phyloP scores from a whole-genome alignment of 75 land plant genomes.

The Adiantum capillusveneris region DNA sequence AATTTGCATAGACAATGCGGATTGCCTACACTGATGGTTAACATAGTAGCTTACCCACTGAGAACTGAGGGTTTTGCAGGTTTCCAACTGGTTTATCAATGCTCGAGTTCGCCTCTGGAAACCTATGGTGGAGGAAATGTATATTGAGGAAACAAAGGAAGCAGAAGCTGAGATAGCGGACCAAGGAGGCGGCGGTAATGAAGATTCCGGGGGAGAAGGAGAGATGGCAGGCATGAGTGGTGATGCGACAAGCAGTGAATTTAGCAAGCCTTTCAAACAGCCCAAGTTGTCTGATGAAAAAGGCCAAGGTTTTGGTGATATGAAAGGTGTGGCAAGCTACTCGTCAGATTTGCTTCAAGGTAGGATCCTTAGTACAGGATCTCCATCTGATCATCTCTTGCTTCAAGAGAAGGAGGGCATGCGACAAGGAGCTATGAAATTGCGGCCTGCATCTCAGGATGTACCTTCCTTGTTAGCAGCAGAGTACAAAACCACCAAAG shows the following conservation, averaged over 20 bases:
- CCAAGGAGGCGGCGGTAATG: slow-evolving; percentile 21
- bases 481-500: neutral
- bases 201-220: slow-evolving; percentile 20
- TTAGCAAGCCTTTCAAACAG: neutral
- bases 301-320: neutral
- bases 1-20: too few relatives aligned
- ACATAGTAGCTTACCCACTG: too few relatives aligned
- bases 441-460: neutral
- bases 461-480: neutral
- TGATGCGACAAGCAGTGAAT: neutral
- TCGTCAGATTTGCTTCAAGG: slow-evolving; percentile 2
- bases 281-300: neutral
- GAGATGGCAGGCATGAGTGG: neutral
- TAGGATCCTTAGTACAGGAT: too few relatives aligned
- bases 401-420: too few relatives aligned
- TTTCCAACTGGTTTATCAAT: slow-evolving; percentile 97
- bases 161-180: slow-evolving; percentile 29
- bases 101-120: slow-evolving; percentile 98
- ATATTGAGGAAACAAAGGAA: slow-evolving; percentile 75
- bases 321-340: neutral
- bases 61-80: slow-evolving; percentile 24
- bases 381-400: too few relatives aligned
- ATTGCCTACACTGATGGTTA: too few relatives aligned
- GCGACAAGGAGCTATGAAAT: neutral
- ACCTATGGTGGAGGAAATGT: slow-evolving; percentile 98